Conservation (phyloP, 148 eudicot species). For the Amaranthus palmeri region DNA sequence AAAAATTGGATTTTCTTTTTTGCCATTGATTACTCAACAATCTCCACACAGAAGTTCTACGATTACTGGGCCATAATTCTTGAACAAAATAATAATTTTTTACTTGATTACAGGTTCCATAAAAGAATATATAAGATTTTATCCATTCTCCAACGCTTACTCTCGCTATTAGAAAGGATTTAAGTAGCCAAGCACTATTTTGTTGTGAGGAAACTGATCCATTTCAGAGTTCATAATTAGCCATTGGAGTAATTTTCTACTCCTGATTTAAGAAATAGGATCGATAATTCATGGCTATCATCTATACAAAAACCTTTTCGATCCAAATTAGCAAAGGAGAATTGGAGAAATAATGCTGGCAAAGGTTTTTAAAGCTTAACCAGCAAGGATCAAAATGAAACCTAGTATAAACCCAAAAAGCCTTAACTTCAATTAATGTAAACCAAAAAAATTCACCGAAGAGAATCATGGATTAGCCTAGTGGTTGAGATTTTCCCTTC, state of each 20-base stretch:
- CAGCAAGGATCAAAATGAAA: neutral
- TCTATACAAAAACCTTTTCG: neutral
- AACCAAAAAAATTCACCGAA: neutral
- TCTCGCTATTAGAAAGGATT: neutral
- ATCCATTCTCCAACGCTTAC: neutral
- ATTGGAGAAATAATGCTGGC: neutral
- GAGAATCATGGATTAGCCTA: neutral
- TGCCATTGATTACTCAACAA: too few relatives aligned
- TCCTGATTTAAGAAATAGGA: too few relatives aligned
- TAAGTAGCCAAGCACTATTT: neutral
- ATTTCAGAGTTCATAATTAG: neutral
- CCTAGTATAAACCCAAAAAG: neutral
- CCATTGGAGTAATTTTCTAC: too few relatives aligned
- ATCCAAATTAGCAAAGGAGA: neutral
- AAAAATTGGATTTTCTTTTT: neutral
- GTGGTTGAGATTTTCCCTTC: too few relatives aligned
- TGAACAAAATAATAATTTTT: neutral
- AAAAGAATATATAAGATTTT: neutral
- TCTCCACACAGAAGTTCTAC: neutral
- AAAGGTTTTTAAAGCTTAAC: neutral
- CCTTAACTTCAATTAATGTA: neutral
- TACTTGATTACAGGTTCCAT: too few relatives aligned
- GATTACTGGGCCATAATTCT: neutral
- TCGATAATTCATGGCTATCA: neutral
- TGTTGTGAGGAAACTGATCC: neutral